A percentile compares a stretch with the other conserved stretches of the same genome.
These are phyloP conservation scores for Debaryomyces subglobosus DNA, from an alignment of 1,139 yeast species.

Conservation along the genomic window DNA sequence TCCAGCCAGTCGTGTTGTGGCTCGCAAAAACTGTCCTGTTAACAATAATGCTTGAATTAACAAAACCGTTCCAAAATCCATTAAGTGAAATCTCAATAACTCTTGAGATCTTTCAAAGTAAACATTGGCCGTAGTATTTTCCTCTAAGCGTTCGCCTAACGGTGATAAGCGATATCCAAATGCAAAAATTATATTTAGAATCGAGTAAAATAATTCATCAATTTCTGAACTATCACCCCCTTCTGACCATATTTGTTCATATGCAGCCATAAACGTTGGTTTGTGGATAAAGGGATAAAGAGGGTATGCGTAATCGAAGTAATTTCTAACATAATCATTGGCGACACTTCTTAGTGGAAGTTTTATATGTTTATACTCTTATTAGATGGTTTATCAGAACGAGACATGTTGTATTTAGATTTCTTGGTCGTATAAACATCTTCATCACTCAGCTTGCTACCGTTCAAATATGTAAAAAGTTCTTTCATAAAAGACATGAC, in stretches of 20 bases:
- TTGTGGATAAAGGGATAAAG: constrained; percentile 25
- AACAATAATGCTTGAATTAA: neutral
- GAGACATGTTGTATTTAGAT: neutral
- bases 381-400: neutral
- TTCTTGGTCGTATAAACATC: neutral
- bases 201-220: constrained; percentile 5
- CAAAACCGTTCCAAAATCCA: constrained; percentile 4
- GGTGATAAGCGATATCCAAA: neutral
- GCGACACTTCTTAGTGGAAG: constrained; percentile 14
- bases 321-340: constrained; percentile 15
- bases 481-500: neutral
- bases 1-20: neutral
- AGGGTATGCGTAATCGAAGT: constrained; percentile 16
- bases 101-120: neutral
- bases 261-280: constrained; percentile 24
- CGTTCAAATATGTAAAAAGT: neutral
- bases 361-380: neutral
- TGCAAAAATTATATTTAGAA: neutral
- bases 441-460: neutral
- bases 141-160: neutral
- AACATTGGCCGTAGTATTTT: neutral
- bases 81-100: neutral
- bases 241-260: constrained; percentile 19
- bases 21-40: neutral
- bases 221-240: constrained; percentile 9